phyloP scores from a whole-genome alignment of 768 basidiomycete species.

The Calocera cornea region DNA sequence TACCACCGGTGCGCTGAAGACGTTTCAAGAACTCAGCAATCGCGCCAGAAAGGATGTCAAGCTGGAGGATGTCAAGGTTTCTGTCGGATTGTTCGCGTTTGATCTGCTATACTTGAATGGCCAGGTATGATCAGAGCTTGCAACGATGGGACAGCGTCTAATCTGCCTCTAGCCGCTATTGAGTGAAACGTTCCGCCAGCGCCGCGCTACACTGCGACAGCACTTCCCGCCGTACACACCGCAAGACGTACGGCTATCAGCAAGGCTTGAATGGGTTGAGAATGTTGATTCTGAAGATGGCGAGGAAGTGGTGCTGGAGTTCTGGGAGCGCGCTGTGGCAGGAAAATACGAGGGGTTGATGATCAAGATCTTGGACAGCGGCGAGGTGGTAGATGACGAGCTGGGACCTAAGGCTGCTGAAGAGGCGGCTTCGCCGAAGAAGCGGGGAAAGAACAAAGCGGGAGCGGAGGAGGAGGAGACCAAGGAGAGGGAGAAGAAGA shows the following conservation, averaged over 20 bases:
- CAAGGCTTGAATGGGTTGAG: slow-evolving; percentile 61
- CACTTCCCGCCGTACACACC: slow-evolving; percentile 44
- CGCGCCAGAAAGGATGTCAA: slow-evolving; percentile 73
- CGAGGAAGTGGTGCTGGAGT: slow-evolving; percentile 49
- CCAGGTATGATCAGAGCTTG: slow-evolving; percentile 38
- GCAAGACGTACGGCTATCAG: slow-evolving; percentile 30
- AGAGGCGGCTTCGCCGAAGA: slow-evolving; percentile 18
- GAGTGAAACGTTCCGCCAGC: slow-evolving; percentile 50
- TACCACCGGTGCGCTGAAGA: slow-evolving; percentile 43
- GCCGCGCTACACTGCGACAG: slow-evolving; percentile 49
- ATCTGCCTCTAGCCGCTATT: slow-evolving; percentile 45
- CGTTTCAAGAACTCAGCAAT: slow-evolving; percentile 79
- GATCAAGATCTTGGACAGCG: slow-evolving; percentile 74
- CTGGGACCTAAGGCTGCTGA: slow-evolving; percentile 7
- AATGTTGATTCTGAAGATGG: slow-evolving; percentile 53
- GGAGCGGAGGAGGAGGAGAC: slow-evolving; percentile 20
- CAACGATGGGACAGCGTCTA: slow-evolving; percentile 9
- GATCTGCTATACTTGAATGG: slow-evolving; percentile 80
- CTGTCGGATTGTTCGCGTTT: slow-evolving; percentile 76
- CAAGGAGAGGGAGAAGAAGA: slow-evolving; percentile 13
- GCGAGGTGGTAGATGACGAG: slow-evolving; percentile 27
- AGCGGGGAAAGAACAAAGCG: slow-evolving; percentile 19
- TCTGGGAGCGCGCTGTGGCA: slow-evolving; percentile 62
- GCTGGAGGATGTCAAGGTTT: slow-evolving; percentile 56
- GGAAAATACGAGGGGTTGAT: slow-evolving; percentile 84